Conservation (phyloP, 805 yeast species). For the Candida alai region DNA sequence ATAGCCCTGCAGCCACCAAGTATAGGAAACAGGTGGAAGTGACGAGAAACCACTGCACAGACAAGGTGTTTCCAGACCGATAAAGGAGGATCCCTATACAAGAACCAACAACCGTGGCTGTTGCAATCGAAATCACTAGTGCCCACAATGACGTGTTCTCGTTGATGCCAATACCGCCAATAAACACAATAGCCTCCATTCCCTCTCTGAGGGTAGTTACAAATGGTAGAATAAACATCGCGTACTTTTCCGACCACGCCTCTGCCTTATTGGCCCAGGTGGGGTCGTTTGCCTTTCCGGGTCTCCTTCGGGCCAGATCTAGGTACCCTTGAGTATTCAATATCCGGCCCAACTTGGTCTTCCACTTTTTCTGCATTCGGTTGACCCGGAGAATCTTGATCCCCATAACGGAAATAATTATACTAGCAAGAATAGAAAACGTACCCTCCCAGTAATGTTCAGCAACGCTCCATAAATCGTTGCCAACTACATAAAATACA, state of each 20-base stretch:
- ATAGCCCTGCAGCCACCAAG: conserved; percentile 42
- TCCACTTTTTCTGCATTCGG: conserved; percentile 45
- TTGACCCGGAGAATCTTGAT: conserved; percentile 40
- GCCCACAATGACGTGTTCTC: conserved; percentile 30
- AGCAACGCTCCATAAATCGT: conserved; percentile 42
- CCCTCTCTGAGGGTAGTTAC: conserved; percentile 41
- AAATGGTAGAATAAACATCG: conserved; percentile 33
- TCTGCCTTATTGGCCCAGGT: conserved; percentile 9
- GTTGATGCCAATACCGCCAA: conserved; percentile 40
- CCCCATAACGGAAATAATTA: conserved; percentile 46
- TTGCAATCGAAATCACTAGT: conserved; percentile 26
- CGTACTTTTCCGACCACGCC: conserved; percentile 24
- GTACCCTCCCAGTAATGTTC: conserved; percentile 49
- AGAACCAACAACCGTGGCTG: conserved; percentile 29
- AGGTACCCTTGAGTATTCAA: conserved; percentile 22
- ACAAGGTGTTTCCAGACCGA: conserved; percentile 38
- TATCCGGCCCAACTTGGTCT: conserved; percentile 29
- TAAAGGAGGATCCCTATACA: conserved; percentile 33
- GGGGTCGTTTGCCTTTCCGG: not conserved
- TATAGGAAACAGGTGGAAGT: conserved; percentile 39
- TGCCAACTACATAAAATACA: conserved; percentile 39
- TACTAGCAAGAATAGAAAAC: conserved; percentile 41
- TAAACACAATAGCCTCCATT: conserved; percentile 41
- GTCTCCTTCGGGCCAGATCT: conserved; percentile 2
- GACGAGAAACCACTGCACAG: conserved; percentile 39